These are phyloP conservation scores for Botrytis fabae DNA, from an alignment of 2,329 filamentous ascomycete genomes.

Conservation along the genomic window DNA sequence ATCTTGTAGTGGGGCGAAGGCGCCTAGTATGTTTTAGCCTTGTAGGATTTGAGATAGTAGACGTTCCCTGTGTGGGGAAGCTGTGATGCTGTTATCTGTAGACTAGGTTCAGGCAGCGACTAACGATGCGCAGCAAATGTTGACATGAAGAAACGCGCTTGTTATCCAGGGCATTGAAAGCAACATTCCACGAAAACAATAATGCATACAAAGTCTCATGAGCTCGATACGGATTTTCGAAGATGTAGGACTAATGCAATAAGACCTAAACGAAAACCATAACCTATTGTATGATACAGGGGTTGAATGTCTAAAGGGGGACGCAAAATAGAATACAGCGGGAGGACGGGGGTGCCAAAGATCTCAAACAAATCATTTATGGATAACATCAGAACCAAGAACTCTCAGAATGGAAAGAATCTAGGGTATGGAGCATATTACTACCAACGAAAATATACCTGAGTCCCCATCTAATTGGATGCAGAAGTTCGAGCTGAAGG, in stretches of 20 bases:
- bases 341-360: neutral
- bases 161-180: neutral
- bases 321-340: neutral
- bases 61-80: neutral
- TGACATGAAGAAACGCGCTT: neutral
- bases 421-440: neutral
- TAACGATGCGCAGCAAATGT: neutral
- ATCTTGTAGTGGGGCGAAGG: neutral
- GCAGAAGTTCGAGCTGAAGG: slow-evolving; percentile 1
- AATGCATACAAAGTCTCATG: neutral
- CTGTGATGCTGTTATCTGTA: neutral
- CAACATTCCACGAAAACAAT: neutral
- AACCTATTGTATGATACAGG: neutral
- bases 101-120: neutral
- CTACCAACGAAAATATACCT: neutral
- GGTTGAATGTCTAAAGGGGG: neutral
- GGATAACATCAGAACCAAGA: neutral
- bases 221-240: neutral
- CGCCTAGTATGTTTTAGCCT: neutral
- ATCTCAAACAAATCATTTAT: neutral
- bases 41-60: neutral
- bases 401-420: neutral
- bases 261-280: neutral
- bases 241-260: neutral
- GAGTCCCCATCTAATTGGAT: neutral